Percentiles rank a stretch among this genome's conserved stretches.
phyloP scores from a whole-genome alignment of 306 rosid genomes.

The Acacia crassicarpa region DNA sequence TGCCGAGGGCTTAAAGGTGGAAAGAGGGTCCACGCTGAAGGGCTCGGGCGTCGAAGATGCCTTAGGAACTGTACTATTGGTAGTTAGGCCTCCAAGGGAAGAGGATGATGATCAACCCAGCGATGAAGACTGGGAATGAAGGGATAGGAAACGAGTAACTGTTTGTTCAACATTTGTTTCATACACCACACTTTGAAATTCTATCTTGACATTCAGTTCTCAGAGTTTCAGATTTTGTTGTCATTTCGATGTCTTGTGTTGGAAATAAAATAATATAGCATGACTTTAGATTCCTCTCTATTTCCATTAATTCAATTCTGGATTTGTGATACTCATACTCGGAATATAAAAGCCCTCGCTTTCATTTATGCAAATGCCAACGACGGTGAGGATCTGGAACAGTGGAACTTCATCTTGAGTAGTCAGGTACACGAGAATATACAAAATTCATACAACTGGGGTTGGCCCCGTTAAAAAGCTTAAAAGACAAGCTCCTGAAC shows the following conservation, averaged over 20 bases:
- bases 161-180: not conserved
- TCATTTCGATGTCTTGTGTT: constrained; percentile 20
- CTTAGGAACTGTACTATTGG: constrained; percentile 68
- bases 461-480: not conserved
- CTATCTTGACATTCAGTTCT: not conserved
- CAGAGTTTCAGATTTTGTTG: constrained; percentile 8
- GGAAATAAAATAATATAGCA: not conserved
- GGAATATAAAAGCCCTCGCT: too few relatives aligned
- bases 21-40: constrained; percentile 67
- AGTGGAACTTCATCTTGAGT: not conserved
- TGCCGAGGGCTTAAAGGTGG: constrained; percentile 55
- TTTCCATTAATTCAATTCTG: not conserved
- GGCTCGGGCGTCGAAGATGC: constrained; percentile 50
- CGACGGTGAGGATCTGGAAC: not conserved
- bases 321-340: not conserved
- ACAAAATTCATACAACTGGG: not conserved
- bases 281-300: not conserved
- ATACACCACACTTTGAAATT: not conserved
- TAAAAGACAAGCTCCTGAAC: not conserved
- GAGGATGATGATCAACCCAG: constrained; percentile 50
- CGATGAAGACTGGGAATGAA: constrained; percentile 90
- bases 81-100: constrained; percentile 82
- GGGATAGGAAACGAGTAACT: not conserved
- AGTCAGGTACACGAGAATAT: not conserved
- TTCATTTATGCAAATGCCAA: not conserved